A percentile compares a stretch with the other conserved stretches of the same genome.
Evolutionary conservation across 2,329 filamentous ascomycete genomes (phyloP).

Genomic region (Aspergillus glaucus): DNA sequence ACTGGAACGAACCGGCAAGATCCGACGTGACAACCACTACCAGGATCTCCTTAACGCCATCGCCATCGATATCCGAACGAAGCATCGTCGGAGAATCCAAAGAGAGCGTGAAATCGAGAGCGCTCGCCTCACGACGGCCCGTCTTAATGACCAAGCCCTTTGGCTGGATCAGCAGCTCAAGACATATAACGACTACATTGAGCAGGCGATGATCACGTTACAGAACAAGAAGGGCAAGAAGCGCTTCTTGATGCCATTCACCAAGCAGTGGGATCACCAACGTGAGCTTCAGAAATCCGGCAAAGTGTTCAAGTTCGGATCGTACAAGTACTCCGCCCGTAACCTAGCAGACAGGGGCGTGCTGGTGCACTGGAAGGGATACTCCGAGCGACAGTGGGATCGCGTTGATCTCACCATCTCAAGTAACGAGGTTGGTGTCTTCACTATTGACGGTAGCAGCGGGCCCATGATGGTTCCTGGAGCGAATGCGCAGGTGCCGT

Average conservation of each 20-base stretch:
- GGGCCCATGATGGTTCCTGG: constrained; percentile 95
- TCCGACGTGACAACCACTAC: constrained; percentile 82
- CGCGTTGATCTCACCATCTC: constrained; percentile 91
- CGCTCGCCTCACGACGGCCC: constrained; percentile 41
- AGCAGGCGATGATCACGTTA: constrained; percentile 93
- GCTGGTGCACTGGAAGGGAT: constrained; percentile 82
- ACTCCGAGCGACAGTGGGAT: constrained; percentile 76
- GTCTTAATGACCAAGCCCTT: constrained; percentile 59
- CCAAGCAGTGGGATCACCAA: constrained; percentile 98
- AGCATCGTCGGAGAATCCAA: constrained; percentile 87
- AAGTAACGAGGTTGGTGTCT: constrained; percentile 88
- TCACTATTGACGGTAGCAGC: constrained; percentile 82
- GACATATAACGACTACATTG: constrained; percentile 98
- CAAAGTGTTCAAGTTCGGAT: constrained; percentile 93
- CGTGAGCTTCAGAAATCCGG: constrained; percentile 88
- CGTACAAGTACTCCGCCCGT: constrained; percentile 92
- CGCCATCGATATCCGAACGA: constrained; percentile 91
- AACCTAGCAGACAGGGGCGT: constrained; percentile 89
- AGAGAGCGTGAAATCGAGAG: constrained; percentile 80
- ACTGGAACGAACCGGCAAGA: constrained; percentile 78
- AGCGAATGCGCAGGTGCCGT: constrained; percentile 76
- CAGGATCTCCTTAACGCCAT: constrained; percentile 98
- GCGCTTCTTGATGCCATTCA: constrained; percentile 90
- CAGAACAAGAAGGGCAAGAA: constrained; percentile 97
- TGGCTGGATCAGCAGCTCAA: constrained; percentile 94